phyloP scores from a whole-genome alignment of 2,329 filamentous ascomycete genomes.

The Aureobasidium zeae region DNA sequence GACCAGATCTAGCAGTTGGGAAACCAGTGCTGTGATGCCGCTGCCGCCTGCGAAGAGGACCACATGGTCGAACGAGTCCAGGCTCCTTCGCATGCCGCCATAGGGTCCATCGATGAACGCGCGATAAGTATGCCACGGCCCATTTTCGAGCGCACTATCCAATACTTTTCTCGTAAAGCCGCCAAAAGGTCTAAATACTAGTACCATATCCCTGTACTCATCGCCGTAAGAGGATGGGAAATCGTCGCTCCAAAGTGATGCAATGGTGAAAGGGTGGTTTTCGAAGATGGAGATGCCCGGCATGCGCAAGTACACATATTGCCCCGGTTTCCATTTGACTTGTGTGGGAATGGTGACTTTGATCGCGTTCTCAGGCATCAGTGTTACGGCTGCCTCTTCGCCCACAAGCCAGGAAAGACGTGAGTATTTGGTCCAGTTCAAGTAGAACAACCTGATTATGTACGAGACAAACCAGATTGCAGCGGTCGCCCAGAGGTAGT shows the following conservation, averaged over 20 bases:
- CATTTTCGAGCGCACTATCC: conserved; percentile 73
- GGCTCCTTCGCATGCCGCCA: conserved; percentile 81
- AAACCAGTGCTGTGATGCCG: conserved; percentile 87
- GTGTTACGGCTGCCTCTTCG: conserved; percentile 79
- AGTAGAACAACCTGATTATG: conserved; percentile 63
- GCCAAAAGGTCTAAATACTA: conserved; percentile 85
- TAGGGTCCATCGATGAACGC: conserved; percentile 93
- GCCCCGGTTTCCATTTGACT: conserved; percentile 84
- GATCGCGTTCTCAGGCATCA: conserved; percentile 88
- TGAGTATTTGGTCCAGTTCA: conserved; percentile 83
- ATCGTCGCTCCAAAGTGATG: conserved; percentile 84
- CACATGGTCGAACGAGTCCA: conserved; percentile 88
- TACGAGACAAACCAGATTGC: conserved; percentile 73
- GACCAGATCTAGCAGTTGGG: conserved; percentile 84
- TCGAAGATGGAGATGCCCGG: conserved; percentile 83
- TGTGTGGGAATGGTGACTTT: conserved; percentile 92
- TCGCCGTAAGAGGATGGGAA: conserved; percentile 89
- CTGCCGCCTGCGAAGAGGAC: conserved; percentile 90
- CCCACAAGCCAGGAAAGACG: conserved; percentile 74
- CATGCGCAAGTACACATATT: conserved; percentile 92
- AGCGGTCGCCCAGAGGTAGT: conserved; percentile 73
- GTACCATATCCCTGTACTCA: conserved; percentile 74
- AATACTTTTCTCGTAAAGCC: conserved; percentile 83
- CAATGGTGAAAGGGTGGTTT: conserved; percentile 92
- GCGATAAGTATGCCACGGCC: conserved; percentile 83